Conservation (phyloP, 768 basidiomycete genomes). For the Collybia mongolica region DNA sequence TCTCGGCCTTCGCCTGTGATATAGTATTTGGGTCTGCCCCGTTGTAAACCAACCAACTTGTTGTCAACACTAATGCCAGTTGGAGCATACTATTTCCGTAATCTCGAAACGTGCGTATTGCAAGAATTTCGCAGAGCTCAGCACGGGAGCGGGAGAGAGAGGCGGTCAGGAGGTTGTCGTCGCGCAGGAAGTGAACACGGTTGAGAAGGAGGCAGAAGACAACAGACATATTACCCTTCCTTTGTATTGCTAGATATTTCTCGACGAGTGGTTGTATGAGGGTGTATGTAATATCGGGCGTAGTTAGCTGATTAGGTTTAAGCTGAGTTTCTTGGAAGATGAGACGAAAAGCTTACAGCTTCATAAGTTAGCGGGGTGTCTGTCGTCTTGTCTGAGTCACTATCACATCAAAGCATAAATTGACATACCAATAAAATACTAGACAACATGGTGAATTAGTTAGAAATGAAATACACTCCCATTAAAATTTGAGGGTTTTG, state of each 20-base stretch:
- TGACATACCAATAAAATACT: conserved; percentile 70
- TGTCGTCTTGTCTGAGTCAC: conserved; percentile 20
- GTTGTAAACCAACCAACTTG: conserved; percentile 77
- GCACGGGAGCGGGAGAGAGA: conserved; percentile 76
- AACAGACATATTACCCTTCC: conserved; percentile 73
- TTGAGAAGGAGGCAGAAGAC: conserved; percentile 90
- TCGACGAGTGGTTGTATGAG: conserved; percentile 85
- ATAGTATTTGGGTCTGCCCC: conserved; percentile 67
- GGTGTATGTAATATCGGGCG: conserved; percentile 89
- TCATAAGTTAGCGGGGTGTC: conserved; percentile 86
- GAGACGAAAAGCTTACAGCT: conserved; percentile 47
- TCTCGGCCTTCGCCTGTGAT: conserved; percentile 56
- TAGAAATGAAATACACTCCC: not conserved
- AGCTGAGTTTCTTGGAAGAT: not conserved
- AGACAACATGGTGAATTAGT: conserved; percentile 8
- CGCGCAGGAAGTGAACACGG: conserved; percentile 80
- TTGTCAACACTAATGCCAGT: conserved; percentile 70
- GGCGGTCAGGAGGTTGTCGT: conserved; percentile 68
- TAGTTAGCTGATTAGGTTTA: conserved; percentile 52
- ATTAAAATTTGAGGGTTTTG: not conserved
- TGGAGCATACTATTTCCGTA: conserved; percentile 68
- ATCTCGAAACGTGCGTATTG: conserved; percentile 74
- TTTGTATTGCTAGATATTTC: conserved; percentile 77
- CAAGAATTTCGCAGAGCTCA: conserved; percentile 85
- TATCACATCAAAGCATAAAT: conserved; percentile 1